Conservation (phyloP, 169 alveolate genomes). For the Plasmodium vinckei region DNA sequence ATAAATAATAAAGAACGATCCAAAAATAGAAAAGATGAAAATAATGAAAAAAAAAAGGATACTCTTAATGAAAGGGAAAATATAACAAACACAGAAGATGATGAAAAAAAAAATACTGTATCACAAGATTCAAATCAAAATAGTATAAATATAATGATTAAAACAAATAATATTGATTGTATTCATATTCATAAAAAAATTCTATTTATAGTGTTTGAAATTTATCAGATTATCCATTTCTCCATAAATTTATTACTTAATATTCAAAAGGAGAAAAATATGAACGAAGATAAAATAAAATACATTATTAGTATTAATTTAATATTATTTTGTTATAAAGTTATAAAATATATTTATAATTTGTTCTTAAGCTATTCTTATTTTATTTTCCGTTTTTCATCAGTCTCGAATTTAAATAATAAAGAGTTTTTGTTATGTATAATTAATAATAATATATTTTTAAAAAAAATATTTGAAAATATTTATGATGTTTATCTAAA, state of each 20-base stretch:
- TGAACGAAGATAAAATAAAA: slow-evolving; percentile 17
- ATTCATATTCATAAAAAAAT: slow-evolving; percentile 59
- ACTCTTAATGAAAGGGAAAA: background rate
- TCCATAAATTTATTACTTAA: slow-evolving; percentile 26
- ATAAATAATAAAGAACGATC: background rate
- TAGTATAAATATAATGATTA: slow-evolving; percentile 16
- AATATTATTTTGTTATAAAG: slow-evolving; percentile 43
- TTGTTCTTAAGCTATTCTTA: slow-evolving; percentile 67
- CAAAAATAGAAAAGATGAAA: background rate
- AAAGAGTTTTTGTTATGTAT: slow-evolving; percentile 30
- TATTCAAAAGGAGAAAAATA: slow-evolving; percentile 8
- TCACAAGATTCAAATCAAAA: background rate
- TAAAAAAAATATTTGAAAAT: slow-evolving; percentile 65
- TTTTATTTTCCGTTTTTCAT: slow-evolving; percentile 51
- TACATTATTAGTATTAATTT: slow-evolving; percentile 24
- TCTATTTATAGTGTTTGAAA: slow-evolving; percentile 23
- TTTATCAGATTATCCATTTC: slow-evolving; percentile 42
- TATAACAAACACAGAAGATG: no score
- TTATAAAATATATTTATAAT: slow-evolving; percentile 59
- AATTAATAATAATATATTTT: slow-evolving; percentile 55
- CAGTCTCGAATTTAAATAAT: slow-evolving; percentile 22
- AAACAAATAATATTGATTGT: slow-evolving; percentile 24
- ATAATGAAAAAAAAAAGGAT: background rate
- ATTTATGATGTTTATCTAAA: slow-evolving; percentile 21
- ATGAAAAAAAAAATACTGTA: background rate